Percentiles rank a stretch among this genome's conserved stretches.
phyloP scores from a whole-genome alignment of 2,329 filamentous ascomycete genomes.

The Coniella vitis region DNA sequence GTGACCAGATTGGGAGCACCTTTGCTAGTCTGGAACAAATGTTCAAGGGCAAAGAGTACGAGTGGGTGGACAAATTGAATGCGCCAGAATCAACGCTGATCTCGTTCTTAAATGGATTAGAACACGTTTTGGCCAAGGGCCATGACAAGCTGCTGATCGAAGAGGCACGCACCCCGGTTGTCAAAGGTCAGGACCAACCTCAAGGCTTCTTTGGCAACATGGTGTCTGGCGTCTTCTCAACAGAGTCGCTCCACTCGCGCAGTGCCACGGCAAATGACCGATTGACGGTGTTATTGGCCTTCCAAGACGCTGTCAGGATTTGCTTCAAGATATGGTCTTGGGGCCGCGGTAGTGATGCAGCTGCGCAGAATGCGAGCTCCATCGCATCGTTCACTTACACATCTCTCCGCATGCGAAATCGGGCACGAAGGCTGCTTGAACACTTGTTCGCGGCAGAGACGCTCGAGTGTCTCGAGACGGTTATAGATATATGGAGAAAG shows the following conservation, averaged over 20 bases:
- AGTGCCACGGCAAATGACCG: conserved; percentile 87
- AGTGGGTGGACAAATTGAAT: conserved; percentile 16
- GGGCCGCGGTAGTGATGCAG: conserved; percentile 60
- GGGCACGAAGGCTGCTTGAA: conserved; percentile 80
- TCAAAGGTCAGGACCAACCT: conserved; percentile 74
- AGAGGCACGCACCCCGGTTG: conserved; percentile 59
- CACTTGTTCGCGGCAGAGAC: conserved; percentile 90
- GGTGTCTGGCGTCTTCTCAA: conserved; percentile 82
- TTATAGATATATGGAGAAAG: conserved; percentile 75
- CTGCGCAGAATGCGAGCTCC: conserved; percentile 57
- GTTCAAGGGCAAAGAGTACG: conserved; percentile 36
- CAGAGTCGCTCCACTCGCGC: conserved; percentile 69
- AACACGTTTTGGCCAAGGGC: conserved; percentile 79
- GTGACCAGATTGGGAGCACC: conserved; percentile 64
- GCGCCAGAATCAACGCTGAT: conserved; percentile 69
- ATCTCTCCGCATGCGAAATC: conserved; percentile 82
- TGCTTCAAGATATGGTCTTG: conserved; percentile 95
- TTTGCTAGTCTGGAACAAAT: conserved; percentile 65
- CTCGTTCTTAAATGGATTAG: conserved; percentile 84
- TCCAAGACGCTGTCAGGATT: conserved; percentile 89
- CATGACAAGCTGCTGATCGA: conserved; percentile 77
- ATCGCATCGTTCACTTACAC: conserved; percentile 84
- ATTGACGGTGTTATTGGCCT: conserved; percentile 88
- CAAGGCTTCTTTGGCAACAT: conserved; percentile 92
- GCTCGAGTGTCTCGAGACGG: conserved; percentile 85